Percentiles rank a stretch among this genome's conserved stretches.
These are phyloP conservation scores for Gautieria morchelliformis DNA, from an alignment of 768 basidiomycete species.

Conservation along the genomic window DNA sequence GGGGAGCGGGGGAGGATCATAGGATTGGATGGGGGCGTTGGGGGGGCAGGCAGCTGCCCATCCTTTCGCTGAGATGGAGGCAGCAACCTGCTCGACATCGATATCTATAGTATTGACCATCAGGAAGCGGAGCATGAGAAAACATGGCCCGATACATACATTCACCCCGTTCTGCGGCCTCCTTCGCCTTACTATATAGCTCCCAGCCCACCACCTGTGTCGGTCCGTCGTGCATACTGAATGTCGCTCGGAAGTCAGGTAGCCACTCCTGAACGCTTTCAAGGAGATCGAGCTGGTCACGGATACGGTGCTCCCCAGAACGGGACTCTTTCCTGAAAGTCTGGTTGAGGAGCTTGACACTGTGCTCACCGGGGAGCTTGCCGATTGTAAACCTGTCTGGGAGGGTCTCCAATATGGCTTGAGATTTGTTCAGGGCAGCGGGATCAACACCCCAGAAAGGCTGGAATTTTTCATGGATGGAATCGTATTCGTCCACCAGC, in stretches of 20 bases:
- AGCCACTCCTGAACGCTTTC: constrained; percentile 29
- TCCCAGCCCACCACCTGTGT: constrained; percentile 27
- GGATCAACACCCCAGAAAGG: constrained; percentile 36
- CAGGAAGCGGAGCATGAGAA: neutral
- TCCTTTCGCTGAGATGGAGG: neutral
- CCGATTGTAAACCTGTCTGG: constrained; percentile 28
- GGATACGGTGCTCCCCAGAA: constrained; percentile 16
- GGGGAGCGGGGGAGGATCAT: too few species aligned
- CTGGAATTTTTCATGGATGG: constrained; percentile 33
- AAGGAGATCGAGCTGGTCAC: constrained; percentile 27
- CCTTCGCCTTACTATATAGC: constrained; percentile 21
- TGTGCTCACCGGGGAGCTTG: constrained; percentile 12
- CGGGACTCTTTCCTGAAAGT: constrained; percentile 6
- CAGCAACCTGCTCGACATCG: neutral
- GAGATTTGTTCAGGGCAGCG: constrained; percentile 20
- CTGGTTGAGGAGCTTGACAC: constrained; percentile 13
- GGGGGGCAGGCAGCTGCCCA: constrained; percentile 26
- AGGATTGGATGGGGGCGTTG: neutral
- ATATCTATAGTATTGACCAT: neutral
- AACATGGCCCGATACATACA: constrained; percentile 17
- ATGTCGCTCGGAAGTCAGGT: constrained; percentile 37
- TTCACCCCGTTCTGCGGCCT: constrained; percentile 23
- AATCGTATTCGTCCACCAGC: constrained; percentile 47
- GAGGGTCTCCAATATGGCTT: constrained; percentile 20
- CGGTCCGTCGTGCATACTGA: constrained; percentile 37